Percentiles rank a stretch among this genome's conserved stretches.
Evolutionary conservation across 805 yeast genomes (phyloP).

Genomic region (Saturnispora diversa): DNA sequence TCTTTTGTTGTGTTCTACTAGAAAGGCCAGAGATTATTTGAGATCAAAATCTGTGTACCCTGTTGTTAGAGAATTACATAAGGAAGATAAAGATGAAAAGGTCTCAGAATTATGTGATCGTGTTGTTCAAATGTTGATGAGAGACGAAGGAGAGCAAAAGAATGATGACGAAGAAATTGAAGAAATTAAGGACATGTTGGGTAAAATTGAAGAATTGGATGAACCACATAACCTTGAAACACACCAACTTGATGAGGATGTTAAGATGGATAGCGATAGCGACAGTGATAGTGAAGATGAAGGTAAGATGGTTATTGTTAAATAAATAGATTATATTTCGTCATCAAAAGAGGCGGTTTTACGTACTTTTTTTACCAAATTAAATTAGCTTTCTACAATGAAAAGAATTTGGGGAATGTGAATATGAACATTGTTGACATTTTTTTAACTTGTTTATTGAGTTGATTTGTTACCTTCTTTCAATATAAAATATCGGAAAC

Average conservation of each 20-base stretch:
- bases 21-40: slow-evolving; percentile 61
- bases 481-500: no score
- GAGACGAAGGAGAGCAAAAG: slow-evolving; percentile 65
- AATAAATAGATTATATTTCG: no score
- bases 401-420: no score
- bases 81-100: slow-evolving; percentile 34
- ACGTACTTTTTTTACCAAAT: no score
- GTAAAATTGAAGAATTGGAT: slow-evolving; percentile 18
- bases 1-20: slow-evolving; percentile 70
- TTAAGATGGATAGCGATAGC: slow-evolving; percentile 8
- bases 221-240: slow-evolving; percentile 6
- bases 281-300: slow-evolving; percentile 15
- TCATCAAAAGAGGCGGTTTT: no score
- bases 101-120: slow-evolving; percentile 71
- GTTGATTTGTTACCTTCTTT: no score
- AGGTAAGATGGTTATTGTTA: slow-evolving; percentile 14
- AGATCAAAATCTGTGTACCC: slow-evolving; percentile 83
- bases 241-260: slow-evolving; percentile 8
- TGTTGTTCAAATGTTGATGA: slow-evolving; percentile 81
- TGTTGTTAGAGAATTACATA: slow-evolving; percentile 77
- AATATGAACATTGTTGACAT: no score
- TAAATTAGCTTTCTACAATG: no score
- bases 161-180: slow-evolving; percentile 40
- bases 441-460: no score
- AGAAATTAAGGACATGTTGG: slow-evolving; percentile 44